Base-by-base conservation (phyloP, 129 eudicot genomes). In the Silybum marianum region DNA sequence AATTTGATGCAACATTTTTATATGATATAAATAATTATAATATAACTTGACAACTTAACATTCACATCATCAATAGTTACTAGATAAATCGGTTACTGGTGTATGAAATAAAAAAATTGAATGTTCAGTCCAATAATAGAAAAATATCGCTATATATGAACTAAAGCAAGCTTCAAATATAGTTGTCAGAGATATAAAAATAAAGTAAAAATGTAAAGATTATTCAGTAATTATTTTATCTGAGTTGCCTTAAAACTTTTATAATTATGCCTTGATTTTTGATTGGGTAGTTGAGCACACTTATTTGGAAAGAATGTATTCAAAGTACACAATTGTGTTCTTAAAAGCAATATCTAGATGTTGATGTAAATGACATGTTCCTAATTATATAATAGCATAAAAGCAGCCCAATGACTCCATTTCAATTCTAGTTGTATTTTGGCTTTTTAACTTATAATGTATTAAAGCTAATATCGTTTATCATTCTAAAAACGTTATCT, bases 221-320 rank as follows among this genome's bases (percentile, higher is more conserved):
- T 32, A 21, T 36, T 71, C 0, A 16, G 42, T 80, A 39, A 60
- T 71, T 51, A 38, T 58, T 9, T 26, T 30, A 80, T 80, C 9
- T 21, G 34, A n/a, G 46, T 73, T 63, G 74, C 69, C 58, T 34
- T 11, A 16, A 69, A 28, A 32, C 7, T 26, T 26, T 26, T 40
- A 66, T 21, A 10, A 73, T 77, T 68, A 14, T 24, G 34, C 76
- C 40, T 51, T 9, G 36, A 21, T 3, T 9, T 81, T 76, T 69
- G 44, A 51, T 69, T 76, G 44, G 71, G 70, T 77, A 48, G 85
- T 60, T 73, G 86, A 78, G 86, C 86, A 83, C 86, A 83, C 79
- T 21, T 42, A 65, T 72, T 44, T 83, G 19, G 86, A 83, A 78
- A 78, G 39, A 22, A 65, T 63, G 46, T 74, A 63, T 78, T 44